Percentiles rank a stretch among this genome's conserved stretches.
phyloP scores from a whole-genome alignment of 148 eudicot genomes.

The Dysphania ambrosioides region DNA sequence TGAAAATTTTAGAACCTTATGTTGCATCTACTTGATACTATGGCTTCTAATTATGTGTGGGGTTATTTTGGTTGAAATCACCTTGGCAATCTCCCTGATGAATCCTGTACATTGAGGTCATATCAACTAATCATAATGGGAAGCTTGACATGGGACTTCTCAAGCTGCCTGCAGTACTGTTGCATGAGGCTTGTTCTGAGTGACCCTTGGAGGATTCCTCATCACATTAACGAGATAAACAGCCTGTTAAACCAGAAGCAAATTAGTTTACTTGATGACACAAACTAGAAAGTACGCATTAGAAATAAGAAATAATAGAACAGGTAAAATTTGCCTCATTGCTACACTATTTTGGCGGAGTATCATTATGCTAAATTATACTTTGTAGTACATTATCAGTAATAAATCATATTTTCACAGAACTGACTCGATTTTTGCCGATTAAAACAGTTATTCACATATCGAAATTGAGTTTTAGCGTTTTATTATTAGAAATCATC shows the following conservation, averaged over 20 bases:
- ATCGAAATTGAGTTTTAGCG: not conserved
- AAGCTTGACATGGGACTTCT: not conserved
- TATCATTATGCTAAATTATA: too few species aligned
- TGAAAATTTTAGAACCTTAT: not conserved
- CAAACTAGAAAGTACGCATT: not conserved
- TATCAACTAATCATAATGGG: not conserved
- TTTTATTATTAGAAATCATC: too few species aligned
- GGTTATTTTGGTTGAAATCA: not conserved
- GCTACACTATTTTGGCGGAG: too few species aligned
- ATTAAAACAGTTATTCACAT: not conserved
- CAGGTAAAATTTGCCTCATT: too few species aligned
- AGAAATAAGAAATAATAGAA: too few species aligned
- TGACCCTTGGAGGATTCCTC: constrained; percentile 26
- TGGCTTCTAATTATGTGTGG: constrained; percentile 11
- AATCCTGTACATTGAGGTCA: constrained; percentile 29
- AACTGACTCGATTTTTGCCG: not conserved
- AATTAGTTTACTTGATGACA: not conserved
- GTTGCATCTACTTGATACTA: constrained; percentile 7
- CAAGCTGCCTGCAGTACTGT: constrained; percentile 35
- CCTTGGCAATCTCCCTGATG: constrained; percentile 1
- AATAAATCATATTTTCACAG: not conserved
- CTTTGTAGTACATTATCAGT: too few species aligned
- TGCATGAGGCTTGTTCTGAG: constrained; percentile 29
- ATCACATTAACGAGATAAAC: constrained; percentile 56
- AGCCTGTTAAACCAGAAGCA: constrained; percentile 33